Percentiles rank a stretch among this genome's conserved stretches.
Conservation (phyloP, 2,329 filamentous ascomycete species). For the Beauveria scarabaeidicola region DNA sequence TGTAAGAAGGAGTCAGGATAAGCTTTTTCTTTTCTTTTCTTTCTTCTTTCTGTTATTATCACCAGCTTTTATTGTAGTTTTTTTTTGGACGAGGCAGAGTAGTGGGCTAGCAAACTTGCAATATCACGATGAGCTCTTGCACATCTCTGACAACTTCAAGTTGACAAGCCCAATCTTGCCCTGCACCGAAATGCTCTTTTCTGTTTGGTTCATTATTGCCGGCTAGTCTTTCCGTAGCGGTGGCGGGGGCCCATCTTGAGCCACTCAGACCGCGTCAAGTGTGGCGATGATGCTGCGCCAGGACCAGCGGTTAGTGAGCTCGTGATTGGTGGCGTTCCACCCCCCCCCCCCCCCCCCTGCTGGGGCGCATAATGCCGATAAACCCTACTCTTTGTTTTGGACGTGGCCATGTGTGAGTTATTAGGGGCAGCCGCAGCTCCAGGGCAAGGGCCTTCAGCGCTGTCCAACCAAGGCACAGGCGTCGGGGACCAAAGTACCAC, state of each 20-base stretch:
- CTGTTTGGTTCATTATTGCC: background rate
- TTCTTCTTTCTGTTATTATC: background rate
- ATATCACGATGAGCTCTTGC: background rate
- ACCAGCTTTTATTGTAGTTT: no score
- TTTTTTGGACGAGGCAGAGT: background rate
- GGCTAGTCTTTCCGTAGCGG: background rate
- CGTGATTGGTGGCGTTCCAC: background rate
- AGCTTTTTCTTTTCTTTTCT: background rate
- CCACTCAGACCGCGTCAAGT: constrained; percentile 7
- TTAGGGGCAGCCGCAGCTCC: background rate
- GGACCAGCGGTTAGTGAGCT: background rate
- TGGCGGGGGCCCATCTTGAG: background rate
- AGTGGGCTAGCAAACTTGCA: no score
- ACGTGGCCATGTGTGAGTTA: background rate
- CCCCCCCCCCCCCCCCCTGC: no score
- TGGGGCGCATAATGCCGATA: background rate
- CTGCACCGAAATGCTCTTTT: background rate
- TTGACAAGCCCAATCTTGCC: background rate
- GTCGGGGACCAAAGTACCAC: background rate
- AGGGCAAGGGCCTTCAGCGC: background rate
- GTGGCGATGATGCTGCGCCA: constrained; percentile 8
- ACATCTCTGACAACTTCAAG: background rate
- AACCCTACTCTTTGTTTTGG: background rate
- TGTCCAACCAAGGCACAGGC: background rate
- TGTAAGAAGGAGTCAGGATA: background rate